Evolutionary conservation across 495 filamentous ascomycete species (phyloP), one percentile per base, ranked within the genome.

Genomic region (Neurospora hispaniola): DNA sequence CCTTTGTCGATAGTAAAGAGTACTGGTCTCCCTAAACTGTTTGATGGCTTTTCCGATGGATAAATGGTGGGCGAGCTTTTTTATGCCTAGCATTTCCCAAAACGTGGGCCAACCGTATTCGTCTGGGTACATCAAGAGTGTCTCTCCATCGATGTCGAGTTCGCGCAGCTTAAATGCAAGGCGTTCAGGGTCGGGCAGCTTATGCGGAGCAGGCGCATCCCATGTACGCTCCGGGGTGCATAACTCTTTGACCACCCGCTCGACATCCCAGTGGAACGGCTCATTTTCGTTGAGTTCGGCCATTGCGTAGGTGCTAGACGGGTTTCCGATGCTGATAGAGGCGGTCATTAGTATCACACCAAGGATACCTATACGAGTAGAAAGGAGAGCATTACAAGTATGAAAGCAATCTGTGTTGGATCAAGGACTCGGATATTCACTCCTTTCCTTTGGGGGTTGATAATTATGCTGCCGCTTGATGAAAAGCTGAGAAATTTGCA

Each of bases 201-300:
- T 79, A 16, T 75, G 35, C 18, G 73, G 68, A n/a, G 75, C 41
- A 40, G 79, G 76, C 39, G 79, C 71, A 20, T 79, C 71, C 84
- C 84, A 88, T 20, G 85, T 85, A 44, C 82, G 79, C 23, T 83
- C 76, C 3, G 79, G 46, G 39, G 86, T 82, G 80, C 91, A 93
- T 5, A 95, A 80, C 70, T 90, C 90, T 14, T 79, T 78, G 0
- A 92, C 86, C 2, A 94, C 86, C 42, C 88, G 84, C 27, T 93
- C 89, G 31, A 90, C 83, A 31, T 82, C 82, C 92, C 92, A 94
- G 74, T 88, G 79, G 74, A 88, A 87, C 1, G 92, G 92, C 74
- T 94, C 92, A 44, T 81, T 69, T 23, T 73, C 66, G n/a, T 77
- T 73, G 10, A 59, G 46, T 40, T 69, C 74, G 39, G 71, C 76